Base-by-base conservation (phyloP, 305 asterid species). In the Solanum hybrid region DNA sequence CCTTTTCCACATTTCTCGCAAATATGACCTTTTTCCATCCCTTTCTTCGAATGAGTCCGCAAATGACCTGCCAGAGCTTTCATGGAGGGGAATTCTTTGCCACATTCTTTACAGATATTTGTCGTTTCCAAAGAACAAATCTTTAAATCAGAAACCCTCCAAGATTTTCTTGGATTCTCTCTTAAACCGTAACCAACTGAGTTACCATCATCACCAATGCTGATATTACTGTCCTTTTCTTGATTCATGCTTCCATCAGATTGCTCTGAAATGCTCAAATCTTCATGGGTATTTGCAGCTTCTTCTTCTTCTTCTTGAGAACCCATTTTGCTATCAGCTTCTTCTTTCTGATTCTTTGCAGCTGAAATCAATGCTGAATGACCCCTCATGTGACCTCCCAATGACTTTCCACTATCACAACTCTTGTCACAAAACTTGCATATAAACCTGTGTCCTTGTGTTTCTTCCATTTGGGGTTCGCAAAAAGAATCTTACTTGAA, bases 381-480 rank as follows among this genome's bases (percentile, higher is more conserved):
- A 83, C 92, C 76, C 94, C 99, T 93, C 99, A 96, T 95, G 92
- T 97, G 99, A 31, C 99, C 99, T 14, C 99, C 99, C 92, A 97
- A 89, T 61, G 99, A 96, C 93, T 93, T 96, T 87, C 98, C 99
- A 89, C 93, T 97, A 1, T 87, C 92, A 94, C 97, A 97, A 84
- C 75, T 79, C 91, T 95, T 95, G 93, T 90, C 90, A 91, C 99
- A 96, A 68, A 94, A 94, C 93, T 91, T 96, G 97, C 99, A 97
- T 2, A 90, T 39, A 84, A 90, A 92, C 80, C 91, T 90, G 90
- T 92, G 95, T 77, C 89, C 96, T 93, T 93, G 92, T 65, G 68
- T 90, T 89, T 93, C 93, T 20, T 91, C 96, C 91, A 89, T 89
- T 91, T 88, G 29, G 65, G 73, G 80, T 57, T 57, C 86, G 86